phyloP scores from a whole-genome alignment of 1,284 basidiomycete genomes.

The Cutaneotrichosporon daszewskae region DNA sequence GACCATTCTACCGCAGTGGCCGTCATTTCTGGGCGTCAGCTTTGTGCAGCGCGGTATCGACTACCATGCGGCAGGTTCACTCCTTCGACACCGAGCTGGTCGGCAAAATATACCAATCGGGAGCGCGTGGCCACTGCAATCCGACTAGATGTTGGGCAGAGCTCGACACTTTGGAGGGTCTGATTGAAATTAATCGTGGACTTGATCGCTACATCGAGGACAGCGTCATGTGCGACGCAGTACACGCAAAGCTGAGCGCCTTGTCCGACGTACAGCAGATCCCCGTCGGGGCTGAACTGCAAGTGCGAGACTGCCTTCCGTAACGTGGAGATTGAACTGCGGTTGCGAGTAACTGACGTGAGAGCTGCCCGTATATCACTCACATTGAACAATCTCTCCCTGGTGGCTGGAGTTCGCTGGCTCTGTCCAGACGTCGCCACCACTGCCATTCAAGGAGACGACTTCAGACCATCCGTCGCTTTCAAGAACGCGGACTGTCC shows the following conservation, averaged over 20 bases:
- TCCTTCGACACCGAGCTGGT: conserved; percentile 33
- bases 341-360: no score
- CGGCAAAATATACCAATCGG: conserved; percentile 35
- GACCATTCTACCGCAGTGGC: conserved; percentile 25
- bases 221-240: not conserved
- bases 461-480: conserved; percentile 14
- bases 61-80: conserved; percentile 33
- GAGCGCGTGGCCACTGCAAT: conserved; percentile 19
- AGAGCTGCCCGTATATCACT: no score
- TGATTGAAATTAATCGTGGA: conserved; percentile 23
- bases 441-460: no score
- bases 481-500: conserved; percentile 9
- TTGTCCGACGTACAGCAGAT: conserved; percentile 55
- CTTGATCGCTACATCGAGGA: not conserved
- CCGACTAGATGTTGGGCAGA: conserved; percentile 21
- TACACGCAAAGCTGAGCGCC: not conserved
- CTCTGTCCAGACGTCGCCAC: no score
- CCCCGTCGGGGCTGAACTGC: conserved; percentile 70
- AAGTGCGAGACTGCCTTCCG: conserved; percentile 58
- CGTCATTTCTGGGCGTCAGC: conserved; percentile 3
- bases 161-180: conserved; percentile 18
- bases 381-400: conserved; percentile 2
- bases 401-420: no score
- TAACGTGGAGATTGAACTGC: no score
- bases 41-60: not conserved